A percentile compares a stretch with the other conserved stretches of the same genome.
These are phyloP conservation scores for Dactylellina drechsleri DNA, from an alignment of 2,329 filamentous ascomycete species.

Conservation along the genomic window DNA sequence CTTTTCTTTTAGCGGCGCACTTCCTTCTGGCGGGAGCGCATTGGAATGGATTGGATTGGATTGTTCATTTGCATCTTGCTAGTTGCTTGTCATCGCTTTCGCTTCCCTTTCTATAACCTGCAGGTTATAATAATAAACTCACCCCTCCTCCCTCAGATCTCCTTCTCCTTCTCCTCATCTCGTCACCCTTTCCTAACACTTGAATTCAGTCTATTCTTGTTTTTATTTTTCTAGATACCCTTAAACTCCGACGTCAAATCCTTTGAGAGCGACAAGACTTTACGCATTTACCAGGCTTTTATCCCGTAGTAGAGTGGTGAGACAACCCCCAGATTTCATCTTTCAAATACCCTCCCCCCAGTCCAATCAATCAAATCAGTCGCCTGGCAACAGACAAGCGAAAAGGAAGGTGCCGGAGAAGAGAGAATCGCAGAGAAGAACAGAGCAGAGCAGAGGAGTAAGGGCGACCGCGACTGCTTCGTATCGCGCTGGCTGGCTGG, in stretches of 20 bases:
- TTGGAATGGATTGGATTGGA: too few species aligned
- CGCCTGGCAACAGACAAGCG: not conserved
- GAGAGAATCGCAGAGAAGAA: not conserved
- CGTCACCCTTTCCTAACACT: not conserved
- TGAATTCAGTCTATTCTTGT: too few species aligned
- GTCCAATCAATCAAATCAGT: not conserved
- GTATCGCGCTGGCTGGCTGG: constrained; percentile 12
- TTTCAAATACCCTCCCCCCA: not conserved
- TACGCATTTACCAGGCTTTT: too few species aligned
- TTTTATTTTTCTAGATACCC: not conserved
- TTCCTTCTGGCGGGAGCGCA: not conserved
- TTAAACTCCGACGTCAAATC: not conserved
- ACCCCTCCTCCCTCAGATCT: constrained; percentile 2
- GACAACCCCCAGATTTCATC: constrained; percentile 6
- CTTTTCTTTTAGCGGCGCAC: not conserved
- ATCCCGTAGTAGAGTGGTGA: not conserved
- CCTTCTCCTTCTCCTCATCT: constrained; percentile 4
- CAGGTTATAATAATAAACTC: not conserved
- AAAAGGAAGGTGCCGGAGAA: not conserved
- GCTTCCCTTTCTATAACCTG: too few species aligned
- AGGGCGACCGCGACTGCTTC: not conserved
- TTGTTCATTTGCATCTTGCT: not conserved
- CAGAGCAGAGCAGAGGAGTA: not conserved
- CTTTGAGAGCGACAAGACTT: constrained; percentile 3
- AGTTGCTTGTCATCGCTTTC: too few species aligned